Percentiles rank a stretch among this genome's conserved stretches.
These are phyloP conservation scores for Gaillardinia entomophila DNA, from an alignment of 805 yeast species.

Conservation along the genomic window DNA sequence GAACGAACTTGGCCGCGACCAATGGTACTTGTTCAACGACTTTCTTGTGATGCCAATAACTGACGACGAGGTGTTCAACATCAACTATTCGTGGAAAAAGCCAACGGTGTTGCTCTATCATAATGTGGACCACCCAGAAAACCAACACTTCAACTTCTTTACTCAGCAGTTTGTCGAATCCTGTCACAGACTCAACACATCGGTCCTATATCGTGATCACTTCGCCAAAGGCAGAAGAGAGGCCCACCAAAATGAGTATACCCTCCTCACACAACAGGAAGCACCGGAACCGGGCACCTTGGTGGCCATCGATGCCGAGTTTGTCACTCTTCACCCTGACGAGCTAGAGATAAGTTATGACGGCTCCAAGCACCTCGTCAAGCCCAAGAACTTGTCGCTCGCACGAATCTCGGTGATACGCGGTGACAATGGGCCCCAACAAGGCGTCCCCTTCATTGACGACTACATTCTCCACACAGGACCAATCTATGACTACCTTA, in stretches of 20 bases:
- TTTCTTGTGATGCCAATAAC: constrained; percentile 75
- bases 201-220: constrained; percentile 67
- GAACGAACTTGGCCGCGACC: constrained; percentile 16
- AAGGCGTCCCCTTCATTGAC: constrained; percentile 81
- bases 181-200: constrained; percentile 41
- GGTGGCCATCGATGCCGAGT: constrained; percentile 95
- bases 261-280: constrained; percentile 58
- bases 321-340: constrained; percentile 77
- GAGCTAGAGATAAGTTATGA: constrained; percentile 69
- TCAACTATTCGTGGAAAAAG: constrained; percentile 74
- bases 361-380: constrained; percentile 63
- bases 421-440: constrained; percentile 58
- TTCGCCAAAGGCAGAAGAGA: constrained; percentile 65
- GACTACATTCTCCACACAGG: constrained; percentile 79
- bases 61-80: constrained; percentile 71
- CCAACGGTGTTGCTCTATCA: constrained; percentile 72
- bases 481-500: constrained; percentile 76
- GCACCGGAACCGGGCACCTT: constrained; percentile 72
- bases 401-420: constrained; percentile 88
- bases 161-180: constrained; percentile 16
- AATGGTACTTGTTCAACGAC: constrained; percentile 88
- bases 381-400: constrained; percentile 70
- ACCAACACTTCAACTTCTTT: constrained; percentile 41
- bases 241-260: constrained; percentile 55
- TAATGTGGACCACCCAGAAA: constrained; percentile 34